phyloP scores from a whole-genome alignment of 306 rosid species.

The Pyrus bretschneideri region DNA sequence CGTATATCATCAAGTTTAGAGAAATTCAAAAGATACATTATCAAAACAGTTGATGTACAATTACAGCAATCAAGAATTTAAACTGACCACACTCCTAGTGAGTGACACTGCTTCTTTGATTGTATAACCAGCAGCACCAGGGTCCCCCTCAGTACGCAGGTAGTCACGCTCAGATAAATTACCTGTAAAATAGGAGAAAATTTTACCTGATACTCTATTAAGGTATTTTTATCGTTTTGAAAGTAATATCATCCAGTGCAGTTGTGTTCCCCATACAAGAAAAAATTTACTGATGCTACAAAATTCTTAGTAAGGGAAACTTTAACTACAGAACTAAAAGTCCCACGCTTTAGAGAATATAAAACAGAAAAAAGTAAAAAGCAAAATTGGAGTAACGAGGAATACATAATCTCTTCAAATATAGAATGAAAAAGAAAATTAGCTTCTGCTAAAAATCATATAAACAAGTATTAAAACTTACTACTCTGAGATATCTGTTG shows the following conservation, averaged over 20 bases:
- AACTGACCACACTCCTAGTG: constrained; percentile 83
- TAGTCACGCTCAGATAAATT: constrained; percentile 62
- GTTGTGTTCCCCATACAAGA: background rate
- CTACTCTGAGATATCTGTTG: constrained; percentile 34
- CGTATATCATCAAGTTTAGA: constrained; percentile 6
- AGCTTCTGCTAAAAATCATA: background rate
- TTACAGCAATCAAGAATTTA: constrained; percentile 11
- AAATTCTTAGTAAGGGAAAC: background rate
- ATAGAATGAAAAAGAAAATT: background rate
- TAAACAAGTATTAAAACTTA: constrained; percentile 23
- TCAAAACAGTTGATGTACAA: background rate
- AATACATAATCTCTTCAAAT: background rate
- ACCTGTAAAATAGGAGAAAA: constrained; percentile 15
- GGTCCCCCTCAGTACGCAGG: constrained; percentile 88
- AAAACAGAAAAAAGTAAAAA: background rate
- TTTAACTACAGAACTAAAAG: background rate
- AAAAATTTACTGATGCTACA: background rate
- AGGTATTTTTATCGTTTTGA: background rate
- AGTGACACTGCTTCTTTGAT: constrained; percentile 83
- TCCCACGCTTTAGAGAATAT: background rate
- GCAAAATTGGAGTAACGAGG: background rate
- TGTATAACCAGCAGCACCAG: constrained; percentile 85
- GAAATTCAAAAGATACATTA: constrained; percentile 2
- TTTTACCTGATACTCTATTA: background rate
- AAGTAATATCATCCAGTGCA: background rate